Evolutionary conservation across 2,329 filamentous ascomycete genomes (phyloP), one percentile per base, ranked within the genome.

Genomic region (Botrytis sinoallii): DNA sequence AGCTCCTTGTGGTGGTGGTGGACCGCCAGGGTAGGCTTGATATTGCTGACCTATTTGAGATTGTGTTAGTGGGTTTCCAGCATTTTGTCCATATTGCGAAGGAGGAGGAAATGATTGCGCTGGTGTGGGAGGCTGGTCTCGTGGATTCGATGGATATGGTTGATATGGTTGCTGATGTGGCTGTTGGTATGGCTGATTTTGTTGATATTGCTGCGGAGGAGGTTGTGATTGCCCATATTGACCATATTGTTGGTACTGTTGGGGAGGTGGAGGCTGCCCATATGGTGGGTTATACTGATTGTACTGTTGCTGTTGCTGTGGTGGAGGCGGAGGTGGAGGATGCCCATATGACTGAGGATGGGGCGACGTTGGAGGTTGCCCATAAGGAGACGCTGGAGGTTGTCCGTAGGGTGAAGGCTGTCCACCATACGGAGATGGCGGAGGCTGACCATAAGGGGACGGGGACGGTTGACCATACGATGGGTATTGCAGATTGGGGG

Each of bases 41-140:
- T 74, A 75, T 70, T 69, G 73, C 38, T 74, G 72, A 65, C 71
- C 71, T 73, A 22, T 46, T 63, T 73, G 55, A 73, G 35, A 63
- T 40, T 68, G 71, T 48, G 63, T 72, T 72, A 72, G 52, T 65
- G 29, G 59, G 32, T 52, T 40, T 71, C 46, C 46, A 55, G 32
- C 35, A 68, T 55, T 25, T 65, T 64, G 69, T 52, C 44, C 22
- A 64, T 71, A 63, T 32, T 63, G 69, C 44, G 69, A 48, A 64
- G 32, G 69, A 46, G 57, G 42, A 63, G 57, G 22, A 46, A 25
- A 64, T 40, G 40, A 40, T 48, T 71, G 44, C 18, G 55, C 42
- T 42, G 69, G 42, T 22, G 57, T 52, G n/a, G 42, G 42, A 63
- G 38, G 22, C 25, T 59, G 68, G 22, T 44, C 22, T 35, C n/a